These are phyloP conservation scores for Pythium phragmitis DNA, from an alignment of 352 stramenopile species.

Conservation along the genomic window DNA sequence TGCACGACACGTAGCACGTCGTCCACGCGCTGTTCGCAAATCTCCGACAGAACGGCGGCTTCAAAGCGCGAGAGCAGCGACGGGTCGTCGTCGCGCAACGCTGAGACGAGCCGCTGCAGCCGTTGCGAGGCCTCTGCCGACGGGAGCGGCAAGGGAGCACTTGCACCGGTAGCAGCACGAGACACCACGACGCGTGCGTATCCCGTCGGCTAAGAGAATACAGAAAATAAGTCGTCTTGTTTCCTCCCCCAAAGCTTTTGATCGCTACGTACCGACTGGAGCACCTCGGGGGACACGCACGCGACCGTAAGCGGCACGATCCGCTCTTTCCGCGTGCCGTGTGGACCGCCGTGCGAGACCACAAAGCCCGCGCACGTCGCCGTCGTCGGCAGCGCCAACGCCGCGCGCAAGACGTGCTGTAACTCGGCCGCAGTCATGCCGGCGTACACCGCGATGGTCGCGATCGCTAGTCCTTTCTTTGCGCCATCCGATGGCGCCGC, in stretches of 20 bases:
- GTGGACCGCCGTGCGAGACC: conserved; percentile 1
- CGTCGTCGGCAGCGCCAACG: conserved; percentile 27
- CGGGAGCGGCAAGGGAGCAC: background rate
- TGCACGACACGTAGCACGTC: conserved; percentile 38
- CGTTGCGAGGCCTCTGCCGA: conserved; percentile 15
- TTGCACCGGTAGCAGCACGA: background rate
- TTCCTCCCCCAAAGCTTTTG: too few species aligned
- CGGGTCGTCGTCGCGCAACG: conserved; percentile 42
- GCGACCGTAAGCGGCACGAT: conserved; percentile 65
- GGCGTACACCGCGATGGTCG: conserved; percentile 53
- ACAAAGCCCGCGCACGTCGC: conserved; percentile 44
- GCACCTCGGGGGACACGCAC: conserved; percentile 47
- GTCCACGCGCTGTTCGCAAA: conserved; percentile 41
- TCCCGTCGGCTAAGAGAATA: conserved; percentile 6
- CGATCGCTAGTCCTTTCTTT: background rate
- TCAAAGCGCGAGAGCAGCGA: conserved; percentile 48
- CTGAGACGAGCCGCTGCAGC: conserved; percentile 36
- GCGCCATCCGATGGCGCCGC: background rate
- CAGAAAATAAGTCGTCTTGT: too few species aligned
- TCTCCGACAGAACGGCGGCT: conserved; percentile 37
- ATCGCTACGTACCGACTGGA: conserved; percentile 23
- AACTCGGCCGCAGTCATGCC: conserved; percentile 53
- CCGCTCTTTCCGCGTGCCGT: conserved; percentile 16
- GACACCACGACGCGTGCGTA: conserved; percentile 26
- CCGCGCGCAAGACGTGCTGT: conserved; percentile 34